phyloP scores from a whole-genome alignment of 257 asterid genomes.

The Ballota nigra region DNA sequence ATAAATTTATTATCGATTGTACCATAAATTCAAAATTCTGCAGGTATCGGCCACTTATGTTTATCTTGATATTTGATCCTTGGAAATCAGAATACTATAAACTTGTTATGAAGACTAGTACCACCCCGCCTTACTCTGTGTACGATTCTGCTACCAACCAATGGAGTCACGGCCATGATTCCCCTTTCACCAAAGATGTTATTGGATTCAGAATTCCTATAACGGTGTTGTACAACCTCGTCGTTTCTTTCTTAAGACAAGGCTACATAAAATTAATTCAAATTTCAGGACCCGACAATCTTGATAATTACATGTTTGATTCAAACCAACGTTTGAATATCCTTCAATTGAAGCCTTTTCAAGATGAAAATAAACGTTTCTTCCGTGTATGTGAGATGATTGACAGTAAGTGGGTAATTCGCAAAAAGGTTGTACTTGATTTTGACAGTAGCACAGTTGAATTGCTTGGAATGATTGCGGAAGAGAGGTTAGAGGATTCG shows the following conservation, averaged over 20 bases:
- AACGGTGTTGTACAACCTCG: too few species aligned
- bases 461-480: neutral
- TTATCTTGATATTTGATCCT: neutral
- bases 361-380: too few species aligned
- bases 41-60: too few species aligned
- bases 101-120: neutral
- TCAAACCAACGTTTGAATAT: too few species aligned
- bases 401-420: neutral
- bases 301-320: too few species aligned
- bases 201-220: neutral
- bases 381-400: neutral
- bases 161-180: neutral
- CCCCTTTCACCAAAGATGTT: neutral
- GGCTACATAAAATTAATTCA: too few species aligned
- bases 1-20: too few species aligned
- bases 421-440: neutral
- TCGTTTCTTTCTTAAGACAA: too few species aligned
- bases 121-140: neutral
- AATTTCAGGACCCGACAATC: too few species aligned
- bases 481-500: neutral
- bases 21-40: too few species aligned
- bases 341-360: too few species aligned
- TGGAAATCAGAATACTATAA: neutral
- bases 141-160: neutral
- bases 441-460: neutral